Evolutionary conservation across 2,329 filamentous ascomycete species (phyloP).

Genomic region (Penicillium sp.): DNA sequence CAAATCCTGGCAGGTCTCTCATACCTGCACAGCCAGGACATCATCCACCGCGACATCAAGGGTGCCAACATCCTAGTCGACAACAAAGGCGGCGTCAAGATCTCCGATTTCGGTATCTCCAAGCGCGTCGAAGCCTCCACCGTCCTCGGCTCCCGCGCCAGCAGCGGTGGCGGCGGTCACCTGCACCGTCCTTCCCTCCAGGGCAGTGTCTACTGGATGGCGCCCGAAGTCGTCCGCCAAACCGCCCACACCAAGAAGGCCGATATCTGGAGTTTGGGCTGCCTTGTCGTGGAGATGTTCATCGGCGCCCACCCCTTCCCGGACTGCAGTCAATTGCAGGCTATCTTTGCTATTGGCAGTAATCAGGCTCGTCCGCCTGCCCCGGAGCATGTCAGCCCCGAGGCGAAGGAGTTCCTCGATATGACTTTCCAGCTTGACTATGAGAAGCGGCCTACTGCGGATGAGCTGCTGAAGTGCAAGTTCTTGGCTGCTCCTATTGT

Average conservation of each 20-base stretch:
- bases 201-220: constrained; percentile 99
- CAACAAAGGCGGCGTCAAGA: constrained; percentile 98
- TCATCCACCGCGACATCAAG: constrained; percentile 99
- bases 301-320: constrained; percentile 95
- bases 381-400: constrained; percentile 80
- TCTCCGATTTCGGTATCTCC: constrained; percentile 97
- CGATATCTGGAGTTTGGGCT: constrained; percentile 97
- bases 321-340: constrained; percentile 93
- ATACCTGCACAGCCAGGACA: constrained; percentile 90
- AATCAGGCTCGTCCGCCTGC: constrained; percentile 84
- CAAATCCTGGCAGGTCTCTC: constrained; percentile 92
- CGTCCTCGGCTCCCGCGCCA: constrained; percentile 59
- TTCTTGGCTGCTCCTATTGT: constrained; percentile 74
- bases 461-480: constrained; percentile 80
- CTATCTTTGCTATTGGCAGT: constrained; percentile 97
- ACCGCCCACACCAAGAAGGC: constrained; percentile 98
- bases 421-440: constrained; percentile 96
- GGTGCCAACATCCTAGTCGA: constrained; percentile 98
- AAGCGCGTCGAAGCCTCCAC: constrained; percentile 95
- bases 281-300: constrained; percentile 98
- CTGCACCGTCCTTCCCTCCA: constrained; percentile 74
- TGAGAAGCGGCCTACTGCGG: constrained; percentile 85
- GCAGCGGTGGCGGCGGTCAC: constrained; percentile 41
- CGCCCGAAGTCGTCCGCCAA: constrained; percentile 95
- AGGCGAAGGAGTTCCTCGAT: constrained; percentile 79